Base-by-base conservation (phyloP, 2,329 filamentous ascomycete genomes). In the Zalaria obscura region DNA sequence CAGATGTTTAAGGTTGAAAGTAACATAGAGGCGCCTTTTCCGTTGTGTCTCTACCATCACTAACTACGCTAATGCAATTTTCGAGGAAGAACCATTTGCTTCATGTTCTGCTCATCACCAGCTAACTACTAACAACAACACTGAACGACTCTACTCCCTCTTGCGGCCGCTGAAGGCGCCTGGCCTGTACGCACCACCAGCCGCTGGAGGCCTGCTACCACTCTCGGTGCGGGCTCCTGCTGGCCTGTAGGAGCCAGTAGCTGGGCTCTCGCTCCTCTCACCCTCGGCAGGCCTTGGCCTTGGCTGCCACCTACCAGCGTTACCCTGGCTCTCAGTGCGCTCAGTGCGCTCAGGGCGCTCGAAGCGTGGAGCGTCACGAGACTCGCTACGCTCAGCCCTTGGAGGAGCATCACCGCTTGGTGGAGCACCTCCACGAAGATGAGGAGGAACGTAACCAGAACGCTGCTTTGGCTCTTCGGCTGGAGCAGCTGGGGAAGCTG, bases 401-500 rank as follows among this genome's bases (percentile, higher is more conserved):
- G 11, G 3, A 10, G 43, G 43, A 25, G 52, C 46, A 10, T 48
- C 27, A 27, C 50, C 41, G 26, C 53, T 38, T 11, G 55, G 50
- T 43, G 48, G 47, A 39, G 54, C 54, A 38, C 52, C 51, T 5
- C 37, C 52, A 40, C 67, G 65, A 18, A 67, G 51, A 31, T 60
- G 60, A 42, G 67, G 66, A 33, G 67, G 68, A 4, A 72, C 51
- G 48, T 69, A 71, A 10, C 64, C 67, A 18, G 49, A 47, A 43
- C 58, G 52, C 53, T n/a, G 29, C 29, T 7, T n/a, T n/a, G 29
- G 49, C 25, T 52, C 50, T 27, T 60, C 59, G n/a, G 56, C 52
- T 5, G 58, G 52, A 2, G 60, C 52, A 25, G 57, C 48, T 5
- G 56, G 42, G 9, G 52, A 39, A 18, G 61, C 52, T 38, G 56